Conservation (phyloP, 257 asterid genomes). For the Schizonepeta tenuifolia region DNA sequence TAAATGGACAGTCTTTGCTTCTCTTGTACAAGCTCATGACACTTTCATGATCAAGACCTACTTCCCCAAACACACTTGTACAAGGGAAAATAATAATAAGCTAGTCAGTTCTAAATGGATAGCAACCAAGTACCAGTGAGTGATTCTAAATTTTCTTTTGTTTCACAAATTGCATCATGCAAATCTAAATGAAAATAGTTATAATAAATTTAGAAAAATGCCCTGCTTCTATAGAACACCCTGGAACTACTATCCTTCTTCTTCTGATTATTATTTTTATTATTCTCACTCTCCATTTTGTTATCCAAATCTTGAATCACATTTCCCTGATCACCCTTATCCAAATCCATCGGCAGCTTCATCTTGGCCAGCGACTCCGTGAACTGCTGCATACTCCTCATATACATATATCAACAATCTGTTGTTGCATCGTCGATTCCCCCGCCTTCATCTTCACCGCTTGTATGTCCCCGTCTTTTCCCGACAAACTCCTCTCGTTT, state of each 20-base stretch:
- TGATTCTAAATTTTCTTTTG: not conserved
- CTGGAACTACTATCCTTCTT: constrained; percentile 54
- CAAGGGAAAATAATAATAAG: too few relatives aligned
- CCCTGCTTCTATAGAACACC: constrained; percentile 86
- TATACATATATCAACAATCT: constrained; percentile 76
- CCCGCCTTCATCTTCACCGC: constrained; percentile 46
- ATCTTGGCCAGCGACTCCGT: constrained; percentile 71
- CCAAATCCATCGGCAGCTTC: constrained; percentile 73
- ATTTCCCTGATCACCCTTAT: constrained; percentile 39
- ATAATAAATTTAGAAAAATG: constrained; percentile 50
- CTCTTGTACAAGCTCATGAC: too few relatives aligned
- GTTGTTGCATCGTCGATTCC: constrained; percentile 66
- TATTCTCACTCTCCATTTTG: constrained; percentile 40
- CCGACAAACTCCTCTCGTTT: constrained; percentile 2
- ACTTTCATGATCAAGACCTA: too few relatives aligned
- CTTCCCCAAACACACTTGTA: too few relatives aligned
- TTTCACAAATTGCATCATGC: not conserved
- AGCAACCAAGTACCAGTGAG: too few relatives aligned
- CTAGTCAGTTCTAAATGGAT: too few relatives aligned
- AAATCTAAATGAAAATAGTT: not conserved
- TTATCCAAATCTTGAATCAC: constrained; percentile 30
- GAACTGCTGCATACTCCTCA: constrained; percentile 84
- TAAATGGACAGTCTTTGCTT: too few relatives aligned
- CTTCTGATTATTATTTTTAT: too few relatives aligned
- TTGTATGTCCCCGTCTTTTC: constrained; percentile 4